A percentile compares a stretch with the other conserved stretches of the same genome.
phyloP scores from a whole-genome alignment of 108 stramenopile genomes.

The Skeletonema costatum region DNA sequence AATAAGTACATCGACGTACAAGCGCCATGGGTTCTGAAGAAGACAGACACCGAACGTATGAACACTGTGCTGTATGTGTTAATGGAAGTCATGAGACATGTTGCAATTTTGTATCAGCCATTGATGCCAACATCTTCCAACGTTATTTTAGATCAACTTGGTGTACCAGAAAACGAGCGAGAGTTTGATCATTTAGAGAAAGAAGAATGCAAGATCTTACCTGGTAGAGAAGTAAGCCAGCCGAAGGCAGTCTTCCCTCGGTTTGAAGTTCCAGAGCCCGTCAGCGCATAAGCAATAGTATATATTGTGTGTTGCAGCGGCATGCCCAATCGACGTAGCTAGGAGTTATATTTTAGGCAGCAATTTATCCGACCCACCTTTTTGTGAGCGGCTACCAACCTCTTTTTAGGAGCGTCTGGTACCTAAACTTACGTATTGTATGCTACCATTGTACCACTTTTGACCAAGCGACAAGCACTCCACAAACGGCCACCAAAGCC shows the following conservation, averaged over 20 bases:
- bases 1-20: constrained; percentile 91
- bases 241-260: constrained; percentile 77
- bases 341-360: neutral
- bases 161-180: constrained; percentile 77
- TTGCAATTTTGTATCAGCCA: constrained; percentile 92
- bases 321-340: neutral
- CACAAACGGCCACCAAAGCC: too few relatives aligned
- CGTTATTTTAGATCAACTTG: constrained; percentile 85
- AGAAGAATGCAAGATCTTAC: constrained; percentile 52
- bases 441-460: too few relatives aligned
- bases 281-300: neutral
- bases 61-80: constrained; percentile 86
- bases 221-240: constrained; percentile 64
- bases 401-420: too few relatives aligned
- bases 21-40: constrained; percentile 93
- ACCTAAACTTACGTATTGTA: too few relatives aligned
- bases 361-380: too few relatives aligned
- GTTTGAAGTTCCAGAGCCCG: constrained; percentile 58
- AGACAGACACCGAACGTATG: constrained; percentile 87
- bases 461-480: too few relatives aligned
- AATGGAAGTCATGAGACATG: constrained; percentile 89
- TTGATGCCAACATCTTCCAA: constrained; percentile 88
- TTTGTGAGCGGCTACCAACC: too few relatives aligned
- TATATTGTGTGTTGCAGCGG: too few relatives aligned
- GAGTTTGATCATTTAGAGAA: constrained; percentile 70